These are phyloP conservation scores for Kappamyces sp. DNA, from an alignment of 192 early-diverging fungal genomes.

Conservation along the genomic window DNA sequence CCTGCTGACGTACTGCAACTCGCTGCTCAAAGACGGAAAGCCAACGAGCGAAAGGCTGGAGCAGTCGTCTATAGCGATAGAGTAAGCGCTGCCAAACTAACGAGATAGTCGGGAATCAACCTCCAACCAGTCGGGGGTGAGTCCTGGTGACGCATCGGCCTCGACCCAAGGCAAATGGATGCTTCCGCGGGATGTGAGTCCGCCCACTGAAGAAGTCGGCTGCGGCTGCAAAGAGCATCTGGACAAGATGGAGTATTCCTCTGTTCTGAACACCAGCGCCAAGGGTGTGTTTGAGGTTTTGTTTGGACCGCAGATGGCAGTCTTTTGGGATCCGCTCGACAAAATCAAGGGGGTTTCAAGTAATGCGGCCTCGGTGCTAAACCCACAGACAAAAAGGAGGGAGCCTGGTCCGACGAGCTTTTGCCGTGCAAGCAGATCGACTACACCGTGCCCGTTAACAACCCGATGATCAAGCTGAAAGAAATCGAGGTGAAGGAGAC, in stretches of 20 bases:
- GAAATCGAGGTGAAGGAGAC: constrained; percentile 59
- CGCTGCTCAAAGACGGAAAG: too few relatives aligned
- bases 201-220: constrained; percentile 39
- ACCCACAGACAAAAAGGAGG: constrained; percentile 10
- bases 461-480: constrained; percentile 68
- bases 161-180: constrained; percentile 27
- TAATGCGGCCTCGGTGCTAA: constrained; percentile 20
- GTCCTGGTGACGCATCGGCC: too few relatives aligned
- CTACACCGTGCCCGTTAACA: constrained; percentile 64
- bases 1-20: background rate
- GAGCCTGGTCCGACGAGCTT: constrained; percentile 18
- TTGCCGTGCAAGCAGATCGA: constrained; percentile 37
- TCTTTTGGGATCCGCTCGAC: constrained; percentile 43
- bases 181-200: constrained; percentile 39
- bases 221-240: constrained; percentile 66
- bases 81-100: too few relatives aligned
- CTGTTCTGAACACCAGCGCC: constrained; percentile 47
- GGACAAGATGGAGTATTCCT: constrained; percentile 53
- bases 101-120: too few relatives aligned
- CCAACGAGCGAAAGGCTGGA: too few relatives aligned
- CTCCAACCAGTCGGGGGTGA: too few relatives aligned
- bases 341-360: constrained; percentile 37
- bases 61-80: too few relatives aligned
- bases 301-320: constrained; percentile 43
- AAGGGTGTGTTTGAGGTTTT: constrained; percentile 54